Conservation (phyloP, 768 basidiomycete species). For the Tylopilus plumbeoviolaceoides region DNA sequence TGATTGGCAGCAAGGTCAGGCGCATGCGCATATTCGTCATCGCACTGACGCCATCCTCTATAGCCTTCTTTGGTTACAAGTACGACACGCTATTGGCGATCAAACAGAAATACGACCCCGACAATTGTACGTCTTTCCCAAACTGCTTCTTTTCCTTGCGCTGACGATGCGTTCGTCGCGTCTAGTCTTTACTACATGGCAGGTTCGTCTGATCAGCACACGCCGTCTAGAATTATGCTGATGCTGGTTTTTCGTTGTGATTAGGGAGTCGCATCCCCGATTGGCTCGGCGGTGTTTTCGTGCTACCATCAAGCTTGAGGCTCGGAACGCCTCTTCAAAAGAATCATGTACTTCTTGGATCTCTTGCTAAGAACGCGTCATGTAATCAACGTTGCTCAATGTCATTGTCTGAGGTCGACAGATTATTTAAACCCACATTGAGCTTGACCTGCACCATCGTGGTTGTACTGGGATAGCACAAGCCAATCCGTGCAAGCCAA, state of each 20-base stretch:
- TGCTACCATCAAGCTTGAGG: not conserved
- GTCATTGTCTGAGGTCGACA: no score
- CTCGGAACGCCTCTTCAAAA: no score
- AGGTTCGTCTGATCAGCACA: not conserved
- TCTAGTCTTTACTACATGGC: conserved; percentile 16
- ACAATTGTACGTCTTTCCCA: conserved; percentile 5
- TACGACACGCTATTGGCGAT: conserved; percentile 10
- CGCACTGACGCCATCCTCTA: not conserved
- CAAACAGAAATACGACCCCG: conserved; percentile 13
- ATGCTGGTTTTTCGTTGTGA: not conserved
- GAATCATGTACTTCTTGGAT: no score
- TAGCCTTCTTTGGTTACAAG: conserved; percentile 19
- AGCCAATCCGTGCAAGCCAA: no score
- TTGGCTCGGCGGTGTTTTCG: not conserved
- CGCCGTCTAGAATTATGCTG: not conserved
- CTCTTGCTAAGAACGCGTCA: no score
- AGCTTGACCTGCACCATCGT: no score
- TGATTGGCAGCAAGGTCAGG: conserved; percentile 13
- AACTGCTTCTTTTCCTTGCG: not conserved
- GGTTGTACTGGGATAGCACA: no score
- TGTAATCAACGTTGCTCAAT: no score
- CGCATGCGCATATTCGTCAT: not conserved
- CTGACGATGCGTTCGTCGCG: not conserved
- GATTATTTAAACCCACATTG: no score
- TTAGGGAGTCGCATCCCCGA: conserved; percentile 8